Conservation (phyloP, 2,329 filamentous ascomycete genomes). For the Aspergillus ibericus region DNA sequence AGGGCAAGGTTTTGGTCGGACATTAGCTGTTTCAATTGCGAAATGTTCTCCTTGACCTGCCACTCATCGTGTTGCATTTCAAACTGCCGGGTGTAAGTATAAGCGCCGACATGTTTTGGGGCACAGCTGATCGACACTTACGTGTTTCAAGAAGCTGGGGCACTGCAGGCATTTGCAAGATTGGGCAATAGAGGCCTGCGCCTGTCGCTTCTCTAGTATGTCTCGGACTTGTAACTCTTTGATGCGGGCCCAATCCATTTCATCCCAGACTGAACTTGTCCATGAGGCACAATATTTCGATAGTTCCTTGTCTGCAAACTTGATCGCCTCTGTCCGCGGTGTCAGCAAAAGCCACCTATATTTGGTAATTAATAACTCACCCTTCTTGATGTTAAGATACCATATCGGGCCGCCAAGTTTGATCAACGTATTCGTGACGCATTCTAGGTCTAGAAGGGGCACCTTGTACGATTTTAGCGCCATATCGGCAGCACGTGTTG, state of each 20-base stretch:
- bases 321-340: slow-evolving; percentile 48
- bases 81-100: slow-evolving; percentile 58
- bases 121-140: slow-evolving; percentile 50
- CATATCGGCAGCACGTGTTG: slow-evolving; percentile 66
- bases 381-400: slow-evolving; percentile 52
- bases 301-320: slow-evolving; percentile 68
- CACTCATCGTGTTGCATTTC: slow-evolving; percentile 96
- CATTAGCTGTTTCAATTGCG: slow-evolving; percentile 80
- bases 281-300: slow-evolving; percentile 70
- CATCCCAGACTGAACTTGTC: slow-evolving; percentile 74
- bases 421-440: slow-evolving; percentile 69
- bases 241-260: slow-evolving; percentile 77
- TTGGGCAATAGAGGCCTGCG: slow-evolving; percentile 63
- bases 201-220: slow-evolving; percentile 68
- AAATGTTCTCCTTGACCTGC: slow-evolving; percentile 92
- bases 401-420: slow-evolving; percentile 52
- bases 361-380: slow-evolving; percentile 26
- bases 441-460: slow-evolving; percentile 76
- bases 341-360: slow-evolving; percentile 14
- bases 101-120: not conserved
- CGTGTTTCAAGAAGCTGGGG: slow-evolving; percentile 80
- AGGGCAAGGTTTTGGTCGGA: slow-evolving; percentile 96
- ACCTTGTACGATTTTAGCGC: slow-evolving; percentile 68
- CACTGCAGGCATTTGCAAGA: slow-evolving; percentile 68
- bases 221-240: slow-evolving; percentile 81